These are phyloP conservation scores for Podila minutissima DNA, from an alignment of 192 early-diverging fungal species.

Conservation along the genomic window DNA sequence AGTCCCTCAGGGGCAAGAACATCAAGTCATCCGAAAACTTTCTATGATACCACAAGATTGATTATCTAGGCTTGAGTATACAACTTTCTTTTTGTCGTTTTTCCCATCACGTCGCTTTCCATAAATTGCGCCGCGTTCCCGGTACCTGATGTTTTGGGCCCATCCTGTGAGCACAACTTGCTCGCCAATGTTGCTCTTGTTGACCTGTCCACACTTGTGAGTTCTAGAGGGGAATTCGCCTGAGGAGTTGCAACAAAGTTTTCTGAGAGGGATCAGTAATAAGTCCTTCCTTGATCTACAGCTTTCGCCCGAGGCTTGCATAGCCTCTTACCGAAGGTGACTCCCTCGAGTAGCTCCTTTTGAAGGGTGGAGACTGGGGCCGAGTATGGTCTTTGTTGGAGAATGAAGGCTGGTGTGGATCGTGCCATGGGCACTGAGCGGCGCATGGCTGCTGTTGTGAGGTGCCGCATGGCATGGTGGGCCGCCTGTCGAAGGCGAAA, in stretches of 20 bases:
- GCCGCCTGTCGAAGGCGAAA: neutral
- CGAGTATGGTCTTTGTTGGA: neutral
- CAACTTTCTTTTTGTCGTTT: too few species aligned
- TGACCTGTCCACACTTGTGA: constrained; percentile 85
- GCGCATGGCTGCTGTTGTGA: neutral
- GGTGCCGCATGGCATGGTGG: neutral
- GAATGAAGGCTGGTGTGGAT: neutral
- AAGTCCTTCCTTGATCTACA: too few species aligned
- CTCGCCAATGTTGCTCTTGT: constrained; percentile 64
- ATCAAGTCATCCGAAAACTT: constrained; percentile 75
- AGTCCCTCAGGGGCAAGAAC: constrained; percentile 85
- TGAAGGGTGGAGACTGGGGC: neutral
- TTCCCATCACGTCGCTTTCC: neutral
- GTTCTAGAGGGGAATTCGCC: constrained; percentile 64
- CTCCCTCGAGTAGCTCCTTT: neutral
- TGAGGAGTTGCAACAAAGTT: constrained; percentile 1
- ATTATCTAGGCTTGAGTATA: neutral
- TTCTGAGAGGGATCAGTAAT: too few species aligned
- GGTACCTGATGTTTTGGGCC: constrained; percentile 70
- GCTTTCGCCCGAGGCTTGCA: too few species aligned
- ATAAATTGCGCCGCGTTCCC: neutral
- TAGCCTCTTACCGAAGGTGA: neutral
- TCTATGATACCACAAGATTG: constrained; percentile 28
- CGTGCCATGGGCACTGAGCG: neutral
- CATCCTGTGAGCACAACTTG: constrained; percentile 80